A percentile compares a stretch with the other conserved stretches of the same genome.
Evolutionary conservation across 352 stramenopile species (phyloP).

Genomic region (Phytophthora hibernalis): DNA sequence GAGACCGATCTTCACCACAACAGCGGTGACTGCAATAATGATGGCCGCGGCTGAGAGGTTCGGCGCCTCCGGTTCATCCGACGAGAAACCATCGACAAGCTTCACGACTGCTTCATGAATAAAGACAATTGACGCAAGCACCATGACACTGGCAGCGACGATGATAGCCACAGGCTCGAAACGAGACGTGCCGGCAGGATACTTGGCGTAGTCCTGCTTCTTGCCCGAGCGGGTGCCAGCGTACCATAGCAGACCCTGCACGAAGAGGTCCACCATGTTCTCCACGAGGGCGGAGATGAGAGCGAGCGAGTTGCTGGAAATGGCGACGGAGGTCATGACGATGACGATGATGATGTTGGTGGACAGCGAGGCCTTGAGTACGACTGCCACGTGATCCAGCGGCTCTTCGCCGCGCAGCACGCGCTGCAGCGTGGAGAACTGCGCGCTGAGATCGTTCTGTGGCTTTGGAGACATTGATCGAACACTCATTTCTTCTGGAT

Average conservation of each 20-base stretch:
- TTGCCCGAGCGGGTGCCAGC: conserved; percentile 83
- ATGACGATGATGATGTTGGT: conserved; percentile 76
- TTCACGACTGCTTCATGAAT: conserved; percentile 67
- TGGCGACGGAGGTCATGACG: conserved; percentile 74
- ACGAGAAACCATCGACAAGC: conserved; percentile 50
- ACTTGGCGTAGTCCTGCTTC: conserved; percentile 88
- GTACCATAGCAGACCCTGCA: conserved; percentile 90
- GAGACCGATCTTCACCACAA: conserved; percentile 76
- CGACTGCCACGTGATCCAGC: conserved; percentile 61
- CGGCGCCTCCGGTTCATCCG: conserved; percentile 76
- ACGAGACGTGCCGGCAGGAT: conserved; percentile 90
- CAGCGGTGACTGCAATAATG: conserved; percentile 72
- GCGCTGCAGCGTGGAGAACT: conserved; percentile 19
- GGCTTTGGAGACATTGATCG: conserved; percentile 12
- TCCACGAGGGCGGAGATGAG: conserved; percentile 93
- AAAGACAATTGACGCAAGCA: conserved; percentile 89
- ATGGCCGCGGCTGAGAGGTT: conserved; percentile 88
- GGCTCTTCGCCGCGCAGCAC: conserved; percentile 41
- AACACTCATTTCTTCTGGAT: conserved; percentile 19
- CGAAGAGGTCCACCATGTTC: conserved; percentile 93
- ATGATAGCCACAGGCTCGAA: conserved; percentile 95
- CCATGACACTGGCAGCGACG: conserved; percentile 92
- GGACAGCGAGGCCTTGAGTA: conserved; percentile 61
- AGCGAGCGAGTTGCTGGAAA: conserved; percentile 86
- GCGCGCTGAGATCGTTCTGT: conserved; percentile 2